phyloP scores from a whole-genome alignment of 345 rosid species.

The Citrus sp. region DNA sequence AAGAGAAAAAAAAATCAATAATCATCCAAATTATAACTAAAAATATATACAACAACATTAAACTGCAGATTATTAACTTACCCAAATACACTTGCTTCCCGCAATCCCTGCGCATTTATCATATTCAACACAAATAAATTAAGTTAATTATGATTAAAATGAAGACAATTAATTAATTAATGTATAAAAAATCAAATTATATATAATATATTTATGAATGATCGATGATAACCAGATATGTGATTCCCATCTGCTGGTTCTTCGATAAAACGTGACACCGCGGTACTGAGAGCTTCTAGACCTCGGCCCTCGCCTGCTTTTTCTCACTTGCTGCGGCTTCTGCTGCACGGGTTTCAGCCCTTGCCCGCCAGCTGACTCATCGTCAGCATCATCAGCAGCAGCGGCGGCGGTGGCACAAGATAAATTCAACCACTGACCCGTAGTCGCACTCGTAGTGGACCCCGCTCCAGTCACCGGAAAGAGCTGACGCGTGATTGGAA shows the following conservation, averaged over 20 bases:
- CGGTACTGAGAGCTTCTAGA: conserved; percentile 95
- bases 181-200: background rate
- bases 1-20: background rate
- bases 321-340: conserved; percentile 40
- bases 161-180: too few relatives aligned
- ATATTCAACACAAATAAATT: background rate
- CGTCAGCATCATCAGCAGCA: too few relatives aligned
- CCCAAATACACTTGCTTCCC: conserved; percentile 75
- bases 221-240: conserved; percentile 70
- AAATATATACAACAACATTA: background rate
- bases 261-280: conserved; percentile 93
- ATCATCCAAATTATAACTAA: background rate
- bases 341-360: conserved; percentile 34
- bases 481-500: conserved; percentile 29
- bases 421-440: conserved; percentile 46
- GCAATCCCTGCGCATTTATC: conserved; percentile 51
- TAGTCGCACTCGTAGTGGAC: conserved; percentile 14
- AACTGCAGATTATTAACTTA: conserved; percentile 14
- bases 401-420: conserved; percentile 24
- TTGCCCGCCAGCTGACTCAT: conserved; percentile 3
- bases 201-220: background rate
- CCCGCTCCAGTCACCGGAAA: conserved; percentile 43
- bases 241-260: conserved; percentile 99
- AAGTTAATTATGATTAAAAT: background rate
- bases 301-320: conserved; percentile 92